Evolutionary conservation across 192 early-diverging fungal genomes (phyloP), one percentile per base, ranked within the genome.

Genomic region (Mortierella alpina): DNA sequence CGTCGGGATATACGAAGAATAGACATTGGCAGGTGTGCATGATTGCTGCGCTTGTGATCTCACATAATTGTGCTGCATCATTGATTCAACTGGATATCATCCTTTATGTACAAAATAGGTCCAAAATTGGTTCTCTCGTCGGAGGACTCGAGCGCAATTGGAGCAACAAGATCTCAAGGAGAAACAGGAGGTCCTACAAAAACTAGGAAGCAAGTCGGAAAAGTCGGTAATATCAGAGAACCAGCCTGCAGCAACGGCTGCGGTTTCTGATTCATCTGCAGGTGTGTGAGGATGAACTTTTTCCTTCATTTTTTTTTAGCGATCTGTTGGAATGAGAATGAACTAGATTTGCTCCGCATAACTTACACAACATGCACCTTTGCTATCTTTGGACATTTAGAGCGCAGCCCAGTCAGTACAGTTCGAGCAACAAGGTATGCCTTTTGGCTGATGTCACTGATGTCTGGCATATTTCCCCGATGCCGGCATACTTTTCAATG

Each of bases 111-210:
- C 12, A 8, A 39, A 40, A 17, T 67, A 74, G 72, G 58, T 74
- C 42, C 23, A 22, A 6, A 74, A 74, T 23, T 74, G 72, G 72
- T 74, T 74, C 40, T 49, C 57, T 17, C 72, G 72, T 42, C 63
- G 72, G n/a, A 62, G 70, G 8, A 72, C 61, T 40, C 48, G 48
- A 63, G 70, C 66, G 11, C 44, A 41, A 18, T 40, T 58, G 54
- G 66, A 68, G 47, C 52, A 7, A 15, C 50, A 66, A 15, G 49
- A 51, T 15, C 23, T 55, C 14, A 70, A 52, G 18, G 68, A 62
- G 45, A 59, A 53, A 22, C 68, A 10, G 18, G 39, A 45, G 15
- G 40, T 23, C 53, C 55, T 57, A 15, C 20, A 53, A 44, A 55
- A 31, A 9, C 65, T 55, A 40, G 18, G 44, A 17, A 41, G 39